A percentile compares a stretch with the other conserved stretches of the same genome.
phyloP scores from a whole-genome alignment of 306 rosid species.

The Mimosa bimucronata region DNA sequence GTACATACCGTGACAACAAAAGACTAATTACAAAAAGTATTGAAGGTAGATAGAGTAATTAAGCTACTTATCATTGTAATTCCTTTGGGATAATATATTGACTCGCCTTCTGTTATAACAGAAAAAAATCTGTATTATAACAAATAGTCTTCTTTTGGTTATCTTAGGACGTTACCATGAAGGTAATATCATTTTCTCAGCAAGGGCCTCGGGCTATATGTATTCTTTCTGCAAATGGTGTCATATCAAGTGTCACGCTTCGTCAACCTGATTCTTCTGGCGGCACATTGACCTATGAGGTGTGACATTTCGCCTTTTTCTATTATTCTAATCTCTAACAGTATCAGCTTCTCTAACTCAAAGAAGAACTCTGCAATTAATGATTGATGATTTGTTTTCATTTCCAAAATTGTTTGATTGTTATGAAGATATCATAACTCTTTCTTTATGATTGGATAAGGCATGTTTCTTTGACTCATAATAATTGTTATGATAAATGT shows the following conservation, averaged over 20 bases:
- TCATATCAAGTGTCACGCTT: slow-evolving; percentile 77
- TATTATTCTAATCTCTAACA: neutral
- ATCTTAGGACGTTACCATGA: slow-evolving; percentile 73
- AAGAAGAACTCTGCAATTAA: neutral
- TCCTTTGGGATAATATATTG: neutral
- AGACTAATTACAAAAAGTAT: neutral
- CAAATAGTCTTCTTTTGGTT: slow-evolving; percentile 24
- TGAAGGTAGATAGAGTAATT: neutral
- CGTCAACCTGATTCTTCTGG: slow-evolving; percentile 64
- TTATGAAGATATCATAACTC: neutral
- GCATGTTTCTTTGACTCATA: neutral
- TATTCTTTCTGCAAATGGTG: slow-evolving; percentile 75
- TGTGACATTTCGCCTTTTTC: neutral
- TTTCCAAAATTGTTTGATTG: neutral
- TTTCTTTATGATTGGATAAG: neutral
- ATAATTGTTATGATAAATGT: neutral
- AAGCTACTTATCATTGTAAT: neutral
- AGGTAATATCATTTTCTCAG: slow-evolving; percentile 80
- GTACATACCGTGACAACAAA: neutral
- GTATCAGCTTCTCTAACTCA: neutral
- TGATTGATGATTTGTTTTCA: neutral
- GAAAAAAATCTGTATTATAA: slow-evolving; percentile 7
- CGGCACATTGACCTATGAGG: slow-evolving; percentile 72
- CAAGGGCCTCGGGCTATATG: slow-evolving; percentile 86
- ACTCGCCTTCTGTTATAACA: neutral